phyloP scores from a whole-genome alignment of 495 filamentous ascomycete genomes.

The Elaphomyces granulatus region DNA sequence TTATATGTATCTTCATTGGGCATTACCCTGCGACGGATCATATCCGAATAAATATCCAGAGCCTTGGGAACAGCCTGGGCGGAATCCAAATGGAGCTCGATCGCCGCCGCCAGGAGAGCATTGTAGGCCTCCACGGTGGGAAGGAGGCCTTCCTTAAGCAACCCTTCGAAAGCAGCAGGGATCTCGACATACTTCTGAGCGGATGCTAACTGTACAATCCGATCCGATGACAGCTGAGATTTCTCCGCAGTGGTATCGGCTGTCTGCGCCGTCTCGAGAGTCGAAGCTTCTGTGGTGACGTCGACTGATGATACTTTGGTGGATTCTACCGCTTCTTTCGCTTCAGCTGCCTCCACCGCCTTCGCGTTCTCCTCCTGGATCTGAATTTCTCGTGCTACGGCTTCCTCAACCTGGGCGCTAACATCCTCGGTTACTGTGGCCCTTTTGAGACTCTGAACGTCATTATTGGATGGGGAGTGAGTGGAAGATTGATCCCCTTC shows the following conservation, averaged over 20 bases:
- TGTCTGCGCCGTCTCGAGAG: conserved; percentile 12
- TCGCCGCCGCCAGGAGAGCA: conserved; percentile 67
- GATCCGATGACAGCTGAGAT: conserved; percentile 54
- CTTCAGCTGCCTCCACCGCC: conserved; percentile 24
- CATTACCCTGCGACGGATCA: conserved; percentile 71
- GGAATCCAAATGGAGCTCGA: conserved; percentile 52
- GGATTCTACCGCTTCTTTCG: conserved; percentile 17
- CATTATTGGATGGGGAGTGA: conserved; percentile 12
- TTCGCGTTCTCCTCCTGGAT: conserved; percentile 35
- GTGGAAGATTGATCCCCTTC: not conserved
- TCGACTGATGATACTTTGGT: conserved; percentile 13
- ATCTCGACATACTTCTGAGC: conserved; percentile 65
- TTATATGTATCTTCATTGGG: conserved; percentile 79
- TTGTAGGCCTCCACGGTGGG: conserved; percentile 82
- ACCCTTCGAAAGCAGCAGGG: conserved; percentile 72
- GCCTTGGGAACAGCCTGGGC: conserved; percentile 76
- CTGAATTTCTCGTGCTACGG: conserved; percentile 47
- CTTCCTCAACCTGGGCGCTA: conserved; percentile 47
- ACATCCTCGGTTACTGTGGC: conserved; percentile 38
- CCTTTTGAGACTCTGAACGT: conserved; percentile 45
- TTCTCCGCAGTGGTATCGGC: conserved; percentile 30
- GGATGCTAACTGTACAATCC: conserved; percentile 56
- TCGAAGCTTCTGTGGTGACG: conserved; percentile 12
- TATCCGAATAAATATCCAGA: conserved; percentile 88
- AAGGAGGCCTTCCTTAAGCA: conserved; percentile 61